phyloP scores from a whole-genome alignment of 2,329 filamentous ascomycete genomes.

The Fonsecaea monophora region DNA sequence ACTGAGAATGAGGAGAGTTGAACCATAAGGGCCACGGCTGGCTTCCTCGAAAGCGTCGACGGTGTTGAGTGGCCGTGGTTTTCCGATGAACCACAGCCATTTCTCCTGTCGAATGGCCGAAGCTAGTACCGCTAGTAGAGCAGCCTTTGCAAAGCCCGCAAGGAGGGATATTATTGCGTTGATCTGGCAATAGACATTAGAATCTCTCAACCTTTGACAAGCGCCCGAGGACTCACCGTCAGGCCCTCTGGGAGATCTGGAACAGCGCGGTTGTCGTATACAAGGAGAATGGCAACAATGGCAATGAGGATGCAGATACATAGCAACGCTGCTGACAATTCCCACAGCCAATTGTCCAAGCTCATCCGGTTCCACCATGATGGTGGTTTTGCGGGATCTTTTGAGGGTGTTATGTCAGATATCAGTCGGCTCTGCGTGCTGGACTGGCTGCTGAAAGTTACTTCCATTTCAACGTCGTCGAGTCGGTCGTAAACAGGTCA shows the following conservation, averaged over 20 bases:
- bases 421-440: constrained; percentile 24
- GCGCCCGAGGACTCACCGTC: constrained; percentile 9
- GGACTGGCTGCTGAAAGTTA: constrained; percentile 18
- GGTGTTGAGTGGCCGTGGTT: constrained; percentile 26
- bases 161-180: constrained; percentile 37
- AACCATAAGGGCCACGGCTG: constrained; percentile 40
- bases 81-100: constrained; percentile 38
- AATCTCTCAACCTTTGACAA: not conserved
- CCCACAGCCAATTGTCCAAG: constrained; percentile 37
- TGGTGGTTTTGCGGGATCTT: not conserved
- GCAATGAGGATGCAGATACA: constrained; percentile 30
- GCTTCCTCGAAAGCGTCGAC: constrained; percentile 39
- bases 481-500: not conserved
- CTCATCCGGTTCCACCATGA: constrained; percentile 28
- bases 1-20: constrained; percentile 24
- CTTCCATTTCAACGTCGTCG: constrained; percentile 1
- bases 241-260: constrained; percentile 32
- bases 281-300: constrained; percentile 29
- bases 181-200: constrained; percentile 22
- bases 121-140: constrained; percentile 33
- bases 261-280: constrained; percentile 30
- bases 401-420: constrained; percentile 7
- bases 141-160: constrained; percentile 36
- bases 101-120: constrained; percentile 39
- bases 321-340: constrained; percentile 27